These are phyloP conservation scores for Calonectria hawksworthii DNA, from an alignment of 2,329 filamentous ascomycete species.

Conservation along the genomic window DNA sequence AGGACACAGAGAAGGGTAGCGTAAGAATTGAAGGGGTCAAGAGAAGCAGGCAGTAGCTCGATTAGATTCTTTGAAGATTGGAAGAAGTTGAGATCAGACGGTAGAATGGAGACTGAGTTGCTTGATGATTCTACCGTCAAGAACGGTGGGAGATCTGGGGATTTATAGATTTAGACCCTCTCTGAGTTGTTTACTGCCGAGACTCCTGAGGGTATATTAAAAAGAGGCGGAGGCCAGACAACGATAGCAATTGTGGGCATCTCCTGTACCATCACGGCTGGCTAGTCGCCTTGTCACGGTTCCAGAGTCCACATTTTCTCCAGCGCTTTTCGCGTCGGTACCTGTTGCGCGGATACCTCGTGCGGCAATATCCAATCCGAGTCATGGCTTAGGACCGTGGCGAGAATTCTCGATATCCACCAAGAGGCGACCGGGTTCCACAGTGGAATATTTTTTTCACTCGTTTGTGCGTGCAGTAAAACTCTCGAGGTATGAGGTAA, in stretches of 20 bases:
- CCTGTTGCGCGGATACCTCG: constrained; percentile 1
- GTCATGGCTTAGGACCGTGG: constrained; percentile 42
- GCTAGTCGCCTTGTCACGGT: not conserved
- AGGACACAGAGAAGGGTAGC: constrained; percentile 13
- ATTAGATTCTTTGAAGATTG: not conserved
- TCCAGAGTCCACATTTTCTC: constrained; percentile 6
- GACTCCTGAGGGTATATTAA: constrained; percentile 38
- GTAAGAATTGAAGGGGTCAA: no score
- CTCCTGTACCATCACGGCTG: constrained; percentile 2
- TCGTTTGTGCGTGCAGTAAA: constrained; percentile 31
- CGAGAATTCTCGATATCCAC: constrained; percentile 42
- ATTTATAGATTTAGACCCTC: constrained; percentile 50
- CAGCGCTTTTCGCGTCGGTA: not conserved
- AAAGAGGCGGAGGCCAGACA: constrained; percentile 16
- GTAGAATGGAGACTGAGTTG: constrained; percentile 35
- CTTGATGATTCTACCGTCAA: constrained; percentile 52
- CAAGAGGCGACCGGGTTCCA: constrained; percentile 39
- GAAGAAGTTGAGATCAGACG: constrained; percentile 29
- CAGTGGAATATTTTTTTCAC: constrained; percentile 22
- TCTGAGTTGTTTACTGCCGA: constrained; percentile 25
- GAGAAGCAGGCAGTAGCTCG: not conserved
- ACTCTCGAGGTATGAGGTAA: constrained; percentile 43
- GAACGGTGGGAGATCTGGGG: constrained; percentile 53
- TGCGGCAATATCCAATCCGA: constrained; percentile 36
- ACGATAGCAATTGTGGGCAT: constrained; percentile 19